phyloP scores from a whole-genome alignment of 192 early-diverging fungal species.

The Backusella australiensis region DNA sequence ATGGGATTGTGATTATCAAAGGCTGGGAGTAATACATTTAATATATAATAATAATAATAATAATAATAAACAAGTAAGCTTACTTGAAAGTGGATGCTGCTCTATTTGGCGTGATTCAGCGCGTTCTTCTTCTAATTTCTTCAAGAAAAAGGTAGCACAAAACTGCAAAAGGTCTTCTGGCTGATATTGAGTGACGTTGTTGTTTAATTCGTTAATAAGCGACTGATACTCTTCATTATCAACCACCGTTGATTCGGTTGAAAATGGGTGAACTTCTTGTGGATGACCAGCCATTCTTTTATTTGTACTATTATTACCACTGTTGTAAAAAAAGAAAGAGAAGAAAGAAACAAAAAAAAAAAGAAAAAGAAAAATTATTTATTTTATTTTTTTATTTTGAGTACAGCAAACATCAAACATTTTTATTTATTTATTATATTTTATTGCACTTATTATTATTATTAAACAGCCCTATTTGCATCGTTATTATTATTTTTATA shows the following conservation, averaged over 20 bases:
- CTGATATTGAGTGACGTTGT: slow-evolving; percentile 69
- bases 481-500: neutral
- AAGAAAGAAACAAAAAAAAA: neutral
- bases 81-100: neutral
- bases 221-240: slow-evolving; percentile 41
- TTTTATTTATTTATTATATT: neutral
- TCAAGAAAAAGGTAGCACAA: slow-evolving; percentile 84
- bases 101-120: slow-evolving; percentile 28
- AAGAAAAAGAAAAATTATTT: slow-evolving; percentile 2
- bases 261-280: neutral
- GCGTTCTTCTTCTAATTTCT: slow-evolving; percentile 80
- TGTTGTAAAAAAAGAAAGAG: neutral
- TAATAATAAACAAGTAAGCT: neutral
- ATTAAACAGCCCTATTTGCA: neutral
- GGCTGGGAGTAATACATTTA: neutral
- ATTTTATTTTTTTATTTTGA: slow-evolving; percentile 6
- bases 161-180: slow-evolving; percentile 92
- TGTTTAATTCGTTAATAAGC: slow-evolving; percentile 82
- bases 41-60: neutral
- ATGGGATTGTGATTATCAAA: neutral
- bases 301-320: neutral
- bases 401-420: neutral
- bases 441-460: neutral
- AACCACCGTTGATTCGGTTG: neutral
- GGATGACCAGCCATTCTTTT: neutral